Evolutionary conservation across 2,329 filamentous ascomycete genomes (phyloP), one percentile per base, ranked within the genome.

Genomic region (Aspergillus fumigatus): DNA sequence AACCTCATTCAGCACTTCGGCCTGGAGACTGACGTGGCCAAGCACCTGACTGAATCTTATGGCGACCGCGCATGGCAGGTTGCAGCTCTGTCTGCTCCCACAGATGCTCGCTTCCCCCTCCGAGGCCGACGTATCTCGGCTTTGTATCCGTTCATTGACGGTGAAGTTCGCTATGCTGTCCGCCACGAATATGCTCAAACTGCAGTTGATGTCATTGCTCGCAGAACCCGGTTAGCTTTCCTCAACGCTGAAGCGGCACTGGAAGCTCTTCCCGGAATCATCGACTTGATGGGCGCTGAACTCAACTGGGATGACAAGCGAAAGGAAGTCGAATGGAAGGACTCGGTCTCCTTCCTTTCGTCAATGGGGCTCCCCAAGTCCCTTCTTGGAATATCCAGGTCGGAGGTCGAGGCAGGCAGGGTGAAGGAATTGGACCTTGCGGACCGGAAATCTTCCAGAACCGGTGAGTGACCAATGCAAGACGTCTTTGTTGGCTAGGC

Each of bases 41-140:
- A 91, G 77, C 92, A 97, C 75, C 82, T 97, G 35, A 88, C 88
- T 14, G 84, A 89, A 69, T 89, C 90, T 55, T 97, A 97, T 71
- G 92, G 93, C 63, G 92, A 97, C 75, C 86, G 92, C 56, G 91
- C 92, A 21, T 97, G 92, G 92, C 88, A 88, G 17, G 91, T 97
- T 23, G 92, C 90, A 8, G 84, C 89, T 1, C 80, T 97, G 50
- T 93, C 89, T 65, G 80, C 83, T 17, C 86, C 89, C 0, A 96
- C 91, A 0, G 84, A 89, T 56, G 78, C 86, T 66, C 86, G 91
- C 51, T 96, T 92, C 80, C 92, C 92, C 3, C 87, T 92, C 32
- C 84, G 90, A 52, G 92, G 92, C 55, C 84, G 89, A 74, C 87
- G 90, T 60, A 88, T 97, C 60, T 88, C 88, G 3, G 75, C 83